Evolutionary conservation across 1,284 basidiomycete genomes (phyloP).

Genomic region (Sporisorium sorghi): DNA sequence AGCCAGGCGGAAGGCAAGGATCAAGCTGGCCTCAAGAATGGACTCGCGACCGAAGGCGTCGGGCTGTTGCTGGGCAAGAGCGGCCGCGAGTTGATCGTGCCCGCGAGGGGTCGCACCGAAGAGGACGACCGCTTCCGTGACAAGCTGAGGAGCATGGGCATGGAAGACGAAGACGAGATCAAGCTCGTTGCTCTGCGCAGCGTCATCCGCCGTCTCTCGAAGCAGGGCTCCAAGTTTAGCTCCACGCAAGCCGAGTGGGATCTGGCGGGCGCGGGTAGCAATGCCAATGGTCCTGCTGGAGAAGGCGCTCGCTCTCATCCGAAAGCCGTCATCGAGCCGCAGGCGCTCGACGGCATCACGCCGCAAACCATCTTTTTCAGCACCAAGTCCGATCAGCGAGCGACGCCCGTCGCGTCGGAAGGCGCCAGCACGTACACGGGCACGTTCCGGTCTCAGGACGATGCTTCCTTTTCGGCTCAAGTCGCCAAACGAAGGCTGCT

Average conservation of each 20-base stretch:
- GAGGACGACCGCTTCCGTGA: conserved; percentile 81
- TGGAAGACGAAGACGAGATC: conserved; percentile 81
- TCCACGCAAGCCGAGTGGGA: conserved; percentile 30
- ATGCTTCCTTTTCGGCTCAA: conserved; percentile 52
- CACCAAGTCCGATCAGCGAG: conserved; percentile 27
- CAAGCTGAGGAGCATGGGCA: conserved; percentile 82
- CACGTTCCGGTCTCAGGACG: conserved; percentile 54
- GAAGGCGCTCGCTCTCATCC: conserved; percentile 20
- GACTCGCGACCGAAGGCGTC: conserved; percentile 53
- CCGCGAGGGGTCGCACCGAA: conserved; percentile 36
- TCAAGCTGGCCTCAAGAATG: conserved; percentile 50
- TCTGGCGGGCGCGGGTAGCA: background rate
- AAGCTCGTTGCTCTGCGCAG: conserved; percentile 87
- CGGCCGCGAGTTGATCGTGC: conserved; percentile 30
- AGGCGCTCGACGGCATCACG: conserved; percentile 82
- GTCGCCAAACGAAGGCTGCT: conserved; percentile 51
- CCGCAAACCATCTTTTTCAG: conserved; percentile 95
- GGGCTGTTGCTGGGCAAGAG: conserved; percentile 50
- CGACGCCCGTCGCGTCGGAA: conserved; percentile 17
- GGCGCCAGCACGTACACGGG: conserved; percentile 41
- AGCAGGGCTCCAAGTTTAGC: conserved; percentile 46
- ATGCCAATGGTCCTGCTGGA: background rate
- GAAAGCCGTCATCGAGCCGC: conserved; percentile 73
- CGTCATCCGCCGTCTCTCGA: conserved; percentile 75
- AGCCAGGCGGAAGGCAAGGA: conserved; percentile 28